Evolutionary conservation across 2,329 filamentous ascomycete genomes (phyloP), one percentile per base, ranked within the genome.

Genomic region (Aspergillus glaucus): DNA sequence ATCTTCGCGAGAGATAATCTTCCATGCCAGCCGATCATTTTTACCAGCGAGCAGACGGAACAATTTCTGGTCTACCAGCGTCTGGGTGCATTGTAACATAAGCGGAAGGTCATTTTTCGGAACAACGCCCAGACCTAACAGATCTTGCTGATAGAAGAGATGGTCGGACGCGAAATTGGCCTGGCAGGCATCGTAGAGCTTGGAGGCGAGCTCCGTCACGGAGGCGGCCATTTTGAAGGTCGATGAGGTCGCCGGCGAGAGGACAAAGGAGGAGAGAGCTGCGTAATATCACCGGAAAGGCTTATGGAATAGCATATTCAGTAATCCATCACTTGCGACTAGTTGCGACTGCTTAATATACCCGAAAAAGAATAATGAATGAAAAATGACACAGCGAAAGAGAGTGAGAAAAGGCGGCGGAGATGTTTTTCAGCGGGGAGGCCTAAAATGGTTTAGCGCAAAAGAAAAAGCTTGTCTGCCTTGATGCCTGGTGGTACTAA

Each of bases 1-100:
- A 62, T 75, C 72, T 51, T 74, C 72, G 47, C 69, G 65, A 36
- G 70, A 66, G 51, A 76, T 71, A 37, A 76, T 60, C 58, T 74
- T 74, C 73, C 74, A 77, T 36, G 69, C 71, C 37, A 74, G 60
- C 36, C 66, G 64, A 54, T 72, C 68, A 53, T 72, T 71, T 54
- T 66, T 67, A 36, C 62, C 66, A 47, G 73, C 66, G 46, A 74
- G 68, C 9, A 75, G 59, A 48, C 72, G 71, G 48, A 77, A 71
- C 24, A 75, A 64, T 53, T 72, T 71, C 51, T 73, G 67, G 50
- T 74, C 64, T 37, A 75, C 70, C 17, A 77, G 67, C 40, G 65
- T 61, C 54, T 75, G 70, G 24, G 71, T 67, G 54, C 70, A 73
- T 57, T 69, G 61, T 45, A 75, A 60, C 37, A 77, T 65, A 32